Percentiles rank a stretch among this genome's conserved stretches.
These are phyloP conservation scores for Verticillium klebahnii DNA, from an alignment of 2,329 filamentous ascomycete species.

Conservation along the genomic window DNA sequence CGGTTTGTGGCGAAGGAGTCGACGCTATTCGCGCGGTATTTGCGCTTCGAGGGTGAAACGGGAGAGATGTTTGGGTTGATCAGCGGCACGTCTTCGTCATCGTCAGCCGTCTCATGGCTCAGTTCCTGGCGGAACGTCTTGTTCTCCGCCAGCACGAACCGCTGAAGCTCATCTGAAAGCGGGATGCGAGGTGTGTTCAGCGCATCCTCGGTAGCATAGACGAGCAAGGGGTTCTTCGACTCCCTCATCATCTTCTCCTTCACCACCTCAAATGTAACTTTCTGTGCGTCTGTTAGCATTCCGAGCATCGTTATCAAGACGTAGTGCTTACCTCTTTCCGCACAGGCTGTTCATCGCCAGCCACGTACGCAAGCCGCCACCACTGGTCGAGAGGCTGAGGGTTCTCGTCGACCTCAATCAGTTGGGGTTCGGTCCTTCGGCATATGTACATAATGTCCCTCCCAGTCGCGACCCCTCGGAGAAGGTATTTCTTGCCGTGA, in stretches of 20 bases:
- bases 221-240: slow-evolving; percentile 40
- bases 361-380: slow-evolving; percentile 47
- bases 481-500: slow-evolving; percentile 39
- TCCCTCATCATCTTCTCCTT: slow-evolving; percentile 42
- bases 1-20: slow-evolving; percentile 43
- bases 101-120: slow-evolving; percentile 26
- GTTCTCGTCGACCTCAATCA: slow-evolving; percentile 36
- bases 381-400: slow-evolving; percentile 40
- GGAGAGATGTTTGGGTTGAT: slow-evolving; percentile 6
- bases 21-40: slow-evolving; percentile 38
- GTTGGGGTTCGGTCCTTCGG: slow-evolving; percentile 32
- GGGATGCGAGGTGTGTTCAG: slow-evolving; percentile 27
- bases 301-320: neutral
- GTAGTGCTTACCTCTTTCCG: slow-evolving; percentile 40
- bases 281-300: slow-evolving; percentile 29
- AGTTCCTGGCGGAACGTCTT: slow-evolving; percentile 47
- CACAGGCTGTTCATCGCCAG: slow-evolving; percentile 34
- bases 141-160: slow-evolving; percentile 48
- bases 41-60: slow-evolving; percentile 37
- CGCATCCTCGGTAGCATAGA: slow-evolving; percentile 51
- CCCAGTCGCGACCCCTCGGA: slow-evolving; percentile 47
- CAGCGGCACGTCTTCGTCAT: slow-evolving; percentile 5
- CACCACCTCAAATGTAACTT: slow-evolving; percentile 39
- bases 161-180: slow-evolving; percentile 34
- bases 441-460: slow-evolving; percentile 47